Conservation (phyloP, 495 filamentous ascomycete species). For the Aspergillus affinis region DNA sequence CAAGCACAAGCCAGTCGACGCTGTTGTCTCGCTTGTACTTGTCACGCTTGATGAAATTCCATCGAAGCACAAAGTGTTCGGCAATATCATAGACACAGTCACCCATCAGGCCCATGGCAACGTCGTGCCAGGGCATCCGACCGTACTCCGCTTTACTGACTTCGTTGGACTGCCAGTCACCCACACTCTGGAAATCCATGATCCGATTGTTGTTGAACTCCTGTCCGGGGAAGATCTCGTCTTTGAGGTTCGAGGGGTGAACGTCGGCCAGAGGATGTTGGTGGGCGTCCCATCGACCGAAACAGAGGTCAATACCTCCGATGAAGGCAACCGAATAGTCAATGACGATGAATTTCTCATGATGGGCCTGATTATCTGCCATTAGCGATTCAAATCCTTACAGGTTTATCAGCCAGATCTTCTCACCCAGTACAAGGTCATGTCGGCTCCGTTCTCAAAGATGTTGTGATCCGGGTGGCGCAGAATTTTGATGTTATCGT, state of each 20-base stretch:
- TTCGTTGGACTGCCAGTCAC: conserved; percentile 91
- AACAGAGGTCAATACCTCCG: conserved; percentile 93
- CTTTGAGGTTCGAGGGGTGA: conserved; percentile 76
- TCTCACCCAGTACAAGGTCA: conserved; percentile 90
- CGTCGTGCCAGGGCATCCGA: conserved; percentile 98
- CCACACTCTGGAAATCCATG: conserved; percentile 90
- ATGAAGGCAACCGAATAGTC: conserved; percentile 90
- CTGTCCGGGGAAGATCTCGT: conserved; percentile 91
- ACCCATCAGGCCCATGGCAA: conserved; percentile 84
- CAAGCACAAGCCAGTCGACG: conserved; percentile 80
- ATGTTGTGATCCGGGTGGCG: conserved; percentile 95
- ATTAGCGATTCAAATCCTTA: too few species aligned
- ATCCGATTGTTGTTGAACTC: conserved; percentile 96
- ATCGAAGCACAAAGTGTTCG: conserved; percentile 91
- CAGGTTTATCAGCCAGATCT: background rate
- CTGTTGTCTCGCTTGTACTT: conserved; percentile 86
- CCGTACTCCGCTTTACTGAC: conserved; percentile 90
- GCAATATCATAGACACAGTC: conserved; percentile 93
- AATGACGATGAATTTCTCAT: conserved; percentile 94
- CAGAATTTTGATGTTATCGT: conserved; percentile 86
- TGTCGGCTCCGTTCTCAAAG: conserved; percentile 89
- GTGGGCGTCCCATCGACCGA: conserved; percentile 86
- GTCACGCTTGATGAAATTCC: conserved; percentile 97
- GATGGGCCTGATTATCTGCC: conserved; percentile 63
- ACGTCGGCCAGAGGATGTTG: conserved; percentile 87